phyloP scores from a whole-genome alignment of 2,329 filamentous ascomycete species.

The Fusarium camptoceras region DNA sequence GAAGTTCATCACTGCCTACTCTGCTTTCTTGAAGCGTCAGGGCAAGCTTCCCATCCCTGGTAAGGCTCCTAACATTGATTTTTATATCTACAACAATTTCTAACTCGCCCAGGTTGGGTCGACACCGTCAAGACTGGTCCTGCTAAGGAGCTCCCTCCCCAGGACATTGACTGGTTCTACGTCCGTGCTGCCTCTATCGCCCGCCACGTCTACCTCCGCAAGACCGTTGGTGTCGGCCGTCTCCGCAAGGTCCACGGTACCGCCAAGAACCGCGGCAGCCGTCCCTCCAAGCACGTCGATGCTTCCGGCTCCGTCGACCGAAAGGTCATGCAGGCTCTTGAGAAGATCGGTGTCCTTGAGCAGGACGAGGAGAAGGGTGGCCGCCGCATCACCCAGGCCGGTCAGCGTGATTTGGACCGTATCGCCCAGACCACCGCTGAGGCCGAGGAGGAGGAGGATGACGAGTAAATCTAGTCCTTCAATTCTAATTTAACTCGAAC shows the following conservation, averaged over 20 bases:
- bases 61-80: slow-evolving; percentile 59
- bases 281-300: slow-evolving; percentile 94
- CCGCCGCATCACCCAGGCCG: slow-evolving; percentile 96
- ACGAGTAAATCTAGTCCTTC: slow-evolving; percentile 64
- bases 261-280: slow-evolving; percentile 95
- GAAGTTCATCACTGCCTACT: slow-evolving; percentile 89
- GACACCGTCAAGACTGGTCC: slow-evolving; percentile 99
- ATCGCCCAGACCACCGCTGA: slow-evolving; percentile 85
- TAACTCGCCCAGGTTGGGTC: slow-evolving; percentile 80
- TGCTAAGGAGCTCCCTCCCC: slow-evolving; percentile 96
- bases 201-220: slow-evolving; percentile 98
- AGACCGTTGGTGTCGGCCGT: slow-evolving; percentile 98
- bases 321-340: slow-evolving; percentile 95
- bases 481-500: slow-evolving; percentile 45
- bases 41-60: slow-evolving; percentile 92
- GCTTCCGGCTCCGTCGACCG: slow-evolving; percentile 96
- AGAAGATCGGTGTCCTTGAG: slow-evolving; percentile 99
- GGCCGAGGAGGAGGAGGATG: slow-evolving; percentile 75
- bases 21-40: slow-evolving; percentile 92
- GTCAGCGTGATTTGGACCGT: slow-evolving; percentile 99
- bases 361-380: slow-evolving; percentile 98
- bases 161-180: slow-evolving; percentile 98
- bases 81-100: background rate
- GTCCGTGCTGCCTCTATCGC: slow-evolving; percentile 92
- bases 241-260: slow-evolving; percentile 96